Evolutionary conservation across 2,329 filamentous ascomycete species (phyloP).

Genomic region (Arthrobotrys iridis): DNA sequence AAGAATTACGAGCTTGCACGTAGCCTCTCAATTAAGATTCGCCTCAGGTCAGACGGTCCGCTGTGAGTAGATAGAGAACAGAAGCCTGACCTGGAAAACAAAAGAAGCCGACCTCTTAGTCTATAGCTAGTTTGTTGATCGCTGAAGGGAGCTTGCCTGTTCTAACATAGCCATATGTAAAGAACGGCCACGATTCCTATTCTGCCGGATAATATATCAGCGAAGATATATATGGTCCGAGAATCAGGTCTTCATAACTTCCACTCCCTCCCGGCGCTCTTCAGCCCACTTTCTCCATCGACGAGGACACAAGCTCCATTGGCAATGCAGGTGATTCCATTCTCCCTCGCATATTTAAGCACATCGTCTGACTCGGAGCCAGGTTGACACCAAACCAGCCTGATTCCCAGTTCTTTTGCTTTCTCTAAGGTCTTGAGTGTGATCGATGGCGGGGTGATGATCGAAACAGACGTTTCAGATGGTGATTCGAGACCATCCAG

Average conservation of each 20-base stretch:
- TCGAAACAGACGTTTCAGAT: slow-evolving; percentile 76
- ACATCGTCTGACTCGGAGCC: slow-evolving; percentile 84
- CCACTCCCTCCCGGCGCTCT: slow-evolving; percentile 67
- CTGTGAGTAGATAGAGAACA: too few species aligned
- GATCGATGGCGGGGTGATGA: slow-evolving; percentile 85
- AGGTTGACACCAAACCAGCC: slow-evolving; percentile 87
- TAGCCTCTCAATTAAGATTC: too few species aligned
- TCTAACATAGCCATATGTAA: slow-evolving; percentile 40
- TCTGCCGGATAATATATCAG: slow-evolving; percentile 21
- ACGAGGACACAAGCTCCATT: slow-evolving; percentile 91
- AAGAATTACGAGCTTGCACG: background rate
- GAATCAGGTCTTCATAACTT: slow-evolving; percentile 58
- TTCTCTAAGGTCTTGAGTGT: slow-evolving; percentile 79
- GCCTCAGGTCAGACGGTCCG: too few species aligned
- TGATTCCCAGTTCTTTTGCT: slow-evolving; percentile 77
- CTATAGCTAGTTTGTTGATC: slow-evolving; percentile 21
- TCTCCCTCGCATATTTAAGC: slow-evolving; percentile 72
- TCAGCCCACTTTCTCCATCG: slow-evolving; percentile 76
- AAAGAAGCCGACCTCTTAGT: background rate
- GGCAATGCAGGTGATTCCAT: slow-evolving; percentile 65
- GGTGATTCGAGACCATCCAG: slow-evolving; percentile 60
- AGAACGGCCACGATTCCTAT: slow-evolving; percentile 46
- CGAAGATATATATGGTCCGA: slow-evolving; percentile 60
- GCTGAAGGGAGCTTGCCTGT: slow-evolving; percentile 26
- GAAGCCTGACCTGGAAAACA: too few species aligned